Conservation (phyloP, 495 filamentous ascomycete genomes). For the Glarea lozoyensis region DNA sequence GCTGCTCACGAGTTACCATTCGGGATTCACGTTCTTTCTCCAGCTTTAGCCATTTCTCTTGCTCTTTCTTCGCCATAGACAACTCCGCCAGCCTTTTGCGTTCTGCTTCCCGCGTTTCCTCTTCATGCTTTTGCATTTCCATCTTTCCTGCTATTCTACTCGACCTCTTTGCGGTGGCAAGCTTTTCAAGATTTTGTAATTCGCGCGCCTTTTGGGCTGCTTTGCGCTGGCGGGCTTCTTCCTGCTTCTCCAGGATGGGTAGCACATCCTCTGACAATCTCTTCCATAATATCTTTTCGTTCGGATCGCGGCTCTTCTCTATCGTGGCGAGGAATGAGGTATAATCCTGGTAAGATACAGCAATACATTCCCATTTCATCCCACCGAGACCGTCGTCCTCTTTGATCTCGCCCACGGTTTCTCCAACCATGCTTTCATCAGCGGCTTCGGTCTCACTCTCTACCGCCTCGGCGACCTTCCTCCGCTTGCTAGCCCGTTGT, state of each 20-base stretch:
- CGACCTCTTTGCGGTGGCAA: constrained; percentile 90
- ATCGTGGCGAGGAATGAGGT: constrained; percentile 61
- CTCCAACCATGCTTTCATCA: constrained; percentile 28
- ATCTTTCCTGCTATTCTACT: constrained; percentile 75
- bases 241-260: constrained; percentile 74
- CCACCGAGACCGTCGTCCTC: constrained; percentile 55
- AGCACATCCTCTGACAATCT: constrained; percentile 65
- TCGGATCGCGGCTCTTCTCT: constrained; percentile 62
- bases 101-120: constrained; percentile 62
- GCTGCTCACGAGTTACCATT: constrained; percentile 75
- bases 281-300: constrained; percentile 69
- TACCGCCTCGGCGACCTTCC: constrained; percentile 48
- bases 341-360: constrained; percentile 69
- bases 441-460: constrained; percentile 48
- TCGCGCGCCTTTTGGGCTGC: constrained; percentile 68
- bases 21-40: constrained; percentile 69
- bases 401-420: constrained; percentile 26
- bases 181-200: constrained; percentile 64
- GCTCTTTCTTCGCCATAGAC: constrained; percentile 56
- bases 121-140: constrained; percentile 67
- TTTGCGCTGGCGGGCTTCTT: constrained; percentile 65
- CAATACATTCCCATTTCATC: constrained; percentile 87
- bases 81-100: constrained; percentile 59
- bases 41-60: constrained; percentile 55
- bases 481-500: constrained; percentile 62